Conservation (phyloP, 2,329 filamentous ascomycete species). For the Trichoderma harzianum region DNA sequence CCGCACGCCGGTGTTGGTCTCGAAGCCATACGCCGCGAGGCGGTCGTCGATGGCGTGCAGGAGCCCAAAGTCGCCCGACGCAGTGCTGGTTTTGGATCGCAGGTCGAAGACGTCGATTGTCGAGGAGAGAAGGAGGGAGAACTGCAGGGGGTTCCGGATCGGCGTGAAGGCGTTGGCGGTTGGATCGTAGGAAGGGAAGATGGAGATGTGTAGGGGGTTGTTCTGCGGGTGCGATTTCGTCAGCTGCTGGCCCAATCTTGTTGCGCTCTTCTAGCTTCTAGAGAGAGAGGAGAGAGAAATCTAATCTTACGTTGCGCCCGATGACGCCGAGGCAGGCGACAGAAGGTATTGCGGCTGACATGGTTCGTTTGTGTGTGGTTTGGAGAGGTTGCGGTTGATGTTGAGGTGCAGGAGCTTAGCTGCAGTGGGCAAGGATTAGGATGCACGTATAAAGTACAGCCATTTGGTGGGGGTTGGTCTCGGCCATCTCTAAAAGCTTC, state of each 20-base stretch:
- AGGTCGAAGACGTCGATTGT: conserved; percentile 93
- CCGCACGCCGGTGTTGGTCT: conserved; percentile 93
- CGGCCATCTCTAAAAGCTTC: background rate
- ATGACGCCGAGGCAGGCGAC: conserved; percentile 94
- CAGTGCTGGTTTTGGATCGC: conserved; percentile 67
- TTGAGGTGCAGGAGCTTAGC: conserved; percentile 17
- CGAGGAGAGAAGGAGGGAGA: conserved; percentile 84
- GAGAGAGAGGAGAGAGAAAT: background rate
- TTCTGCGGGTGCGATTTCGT: conserved; percentile 57
- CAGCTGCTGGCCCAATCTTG: background rate
- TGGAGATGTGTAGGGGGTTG: conserved; percentile 88
- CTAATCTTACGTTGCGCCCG: conserved; percentile 72
- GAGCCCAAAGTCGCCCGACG: conserved; percentile 82
- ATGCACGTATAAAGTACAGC: conserved; percentile 7
- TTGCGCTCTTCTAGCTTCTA: background rate
- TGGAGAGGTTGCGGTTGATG: conserved; percentile 6
- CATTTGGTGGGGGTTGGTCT: background rate
- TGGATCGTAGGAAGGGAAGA: conserved; percentile 73
- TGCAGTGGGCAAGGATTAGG: conserved; percentile 7
- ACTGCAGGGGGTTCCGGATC: conserved; percentile 75
- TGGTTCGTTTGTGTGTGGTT: conserved; percentile 28
- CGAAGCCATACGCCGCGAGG: conserved; percentile 89
- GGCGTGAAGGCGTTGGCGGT: conserved; percentile 50
- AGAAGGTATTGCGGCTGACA: conserved; percentile 65
- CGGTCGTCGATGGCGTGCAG: conserved; percentile 92